These are phyloP conservation scores for Penicillium concentricum DNA, from an alignment of 2,329 filamentous ascomycete species.

Conservation along the genomic window DNA sequence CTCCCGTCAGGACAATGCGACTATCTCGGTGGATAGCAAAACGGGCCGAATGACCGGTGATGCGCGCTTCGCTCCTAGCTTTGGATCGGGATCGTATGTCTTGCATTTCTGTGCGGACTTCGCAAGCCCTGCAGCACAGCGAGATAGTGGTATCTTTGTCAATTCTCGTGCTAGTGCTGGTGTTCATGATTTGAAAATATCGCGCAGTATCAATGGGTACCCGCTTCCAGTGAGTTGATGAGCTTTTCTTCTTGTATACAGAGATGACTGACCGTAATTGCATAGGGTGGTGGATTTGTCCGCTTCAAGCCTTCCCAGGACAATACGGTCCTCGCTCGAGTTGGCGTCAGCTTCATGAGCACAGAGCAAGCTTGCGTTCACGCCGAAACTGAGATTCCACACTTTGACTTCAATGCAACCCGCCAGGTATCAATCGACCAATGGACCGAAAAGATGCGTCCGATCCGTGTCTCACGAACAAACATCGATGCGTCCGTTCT, in stretches of 20 bases:
- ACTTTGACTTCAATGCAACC: constrained; percentile 60
- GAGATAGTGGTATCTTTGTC: constrained; percentile 62
- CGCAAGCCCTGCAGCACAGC: constrained; percentile 50
- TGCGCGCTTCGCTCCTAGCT: constrained; percentile 63
- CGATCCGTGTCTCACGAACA: constrained; percentile 36
- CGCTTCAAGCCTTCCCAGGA: constrained; percentile 55
- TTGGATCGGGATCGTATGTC: constrained; percentile 60
- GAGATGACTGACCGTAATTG: constrained; percentile 18
- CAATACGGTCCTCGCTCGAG: constrained; percentile 60
- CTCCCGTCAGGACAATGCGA: constrained; percentile 59
- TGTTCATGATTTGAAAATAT: constrained; percentile 55
- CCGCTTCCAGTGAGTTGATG: constrained; percentile 40
- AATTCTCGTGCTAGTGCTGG: constrained; percentile 59
- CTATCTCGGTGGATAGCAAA: constrained; percentile 54
- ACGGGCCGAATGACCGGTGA: constrained; percentile 63
- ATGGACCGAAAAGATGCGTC: constrained; percentile 58
- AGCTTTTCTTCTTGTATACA: background rate
- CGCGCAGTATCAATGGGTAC: constrained; percentile 59
- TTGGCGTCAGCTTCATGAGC: constrained; percentile 69
- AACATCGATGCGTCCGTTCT: constrained; percentile 32
- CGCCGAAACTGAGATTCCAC: constrained; percentile 65
- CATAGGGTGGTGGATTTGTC: constrained; percentile 62
- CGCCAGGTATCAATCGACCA: constrained; percentile 52
- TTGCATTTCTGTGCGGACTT: constrained; percentile 70
- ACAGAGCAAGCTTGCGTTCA: constrained; percentile 63